Base-by-base conservation (phyloP, 805 yeast genomes). In the Hanseniaspora singularis region DNA sequence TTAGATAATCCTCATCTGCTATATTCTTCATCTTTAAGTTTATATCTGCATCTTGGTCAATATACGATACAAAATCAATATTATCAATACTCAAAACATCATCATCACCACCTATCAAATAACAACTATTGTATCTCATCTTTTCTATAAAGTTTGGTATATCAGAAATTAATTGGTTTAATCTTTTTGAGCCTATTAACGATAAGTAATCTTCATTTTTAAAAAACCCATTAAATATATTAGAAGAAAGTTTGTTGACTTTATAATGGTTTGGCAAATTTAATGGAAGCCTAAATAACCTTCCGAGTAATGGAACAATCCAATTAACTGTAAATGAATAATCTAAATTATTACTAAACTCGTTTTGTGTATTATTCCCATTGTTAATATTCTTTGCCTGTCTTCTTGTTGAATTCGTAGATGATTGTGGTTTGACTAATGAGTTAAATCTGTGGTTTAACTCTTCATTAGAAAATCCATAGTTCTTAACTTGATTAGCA, bases 281-380 rank as follows among this genome's bases (percentile, higher is more conserved):
- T 30, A 30, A 16, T 2, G 33, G 31, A 10, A 44, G 24, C 23
- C 40, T 37, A 24, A 44, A 44, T 22, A 44, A 37, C 26, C 41
- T 44, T 16, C 31, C 37, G 20, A 44, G 18, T 12, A 44, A 15
- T 12, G 48, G 48, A 14, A 31, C 23, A 37, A 44, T 31, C 48
- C 48, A 44, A 18, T 44, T 44, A 4, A 44, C 23, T 11, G 36
- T 22, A 10, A 37, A 44, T 6, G 27, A 23, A 23, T 14, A 23
- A n/a, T 36, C 39, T 11, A 36, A n/a, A 23, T 36, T 24, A 5
- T 22, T 24, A 7, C n/a, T 22, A 8, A 9, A 19, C 3, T 12
- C 10, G 28, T 11, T 8, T 8, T 11, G 11, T 26, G 7, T 26
- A 8, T 26, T 26, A 11, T 23, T 36, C 23, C 19, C 39, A 12